Conservation (phyloP, 495 filamentous ascomycete species). For the Neurospora pannonica region DNA sequence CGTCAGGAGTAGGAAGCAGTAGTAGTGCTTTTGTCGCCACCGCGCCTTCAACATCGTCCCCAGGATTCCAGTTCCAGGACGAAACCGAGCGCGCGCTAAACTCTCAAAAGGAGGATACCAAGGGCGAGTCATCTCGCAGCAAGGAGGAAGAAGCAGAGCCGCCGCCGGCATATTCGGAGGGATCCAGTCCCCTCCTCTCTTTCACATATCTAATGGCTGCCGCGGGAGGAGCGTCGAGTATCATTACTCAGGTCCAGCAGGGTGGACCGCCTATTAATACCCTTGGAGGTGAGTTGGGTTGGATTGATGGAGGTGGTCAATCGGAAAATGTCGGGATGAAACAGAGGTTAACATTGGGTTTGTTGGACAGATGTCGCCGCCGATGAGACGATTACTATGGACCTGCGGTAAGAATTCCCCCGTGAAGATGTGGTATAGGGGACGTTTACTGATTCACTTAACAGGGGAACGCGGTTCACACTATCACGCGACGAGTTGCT, state of each 20-base stretch:
- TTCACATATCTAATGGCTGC: conserved; percentile 98
- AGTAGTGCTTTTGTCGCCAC: conserved; percentile 8
- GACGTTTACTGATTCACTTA: conserved; percentile 17
- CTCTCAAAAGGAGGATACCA: conserved; percentile 50
- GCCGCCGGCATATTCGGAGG: conserved; percentile 93
- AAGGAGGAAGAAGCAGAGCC: conserved; percentile 80
- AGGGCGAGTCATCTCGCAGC: conserved; percentile 53
- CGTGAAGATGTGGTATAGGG: not conserved
- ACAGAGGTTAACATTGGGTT: not conserved
- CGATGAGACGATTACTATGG: conserved; percentile 92
- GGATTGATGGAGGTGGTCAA: not conserved
- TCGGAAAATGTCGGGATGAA: conserved; percentile 3
- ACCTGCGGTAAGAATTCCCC: conserved; percentile 61
- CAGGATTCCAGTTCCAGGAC: conserved; percentile 29
- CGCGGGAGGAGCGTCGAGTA: conserved; percentile 92
- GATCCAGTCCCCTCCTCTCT: conserved; percentile 78
- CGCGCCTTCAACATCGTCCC: conserved; percentile 29
- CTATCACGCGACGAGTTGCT: conserved; percentile 90
- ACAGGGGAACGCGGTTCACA: conserved; percentile 82
- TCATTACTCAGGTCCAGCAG: conserved; percentile 97
- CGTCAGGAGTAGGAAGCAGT: not conserved
- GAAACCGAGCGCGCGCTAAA: conserved; percentile 77
- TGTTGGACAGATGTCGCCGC: conserved; percentile 59
- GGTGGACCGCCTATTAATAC: conserved; percentile 80
- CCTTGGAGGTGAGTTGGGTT: conserved; percentile 60